Base-by-base conservation (phyloP, 768 basidiomycete species). In the Lentinula sp. region DNA sequence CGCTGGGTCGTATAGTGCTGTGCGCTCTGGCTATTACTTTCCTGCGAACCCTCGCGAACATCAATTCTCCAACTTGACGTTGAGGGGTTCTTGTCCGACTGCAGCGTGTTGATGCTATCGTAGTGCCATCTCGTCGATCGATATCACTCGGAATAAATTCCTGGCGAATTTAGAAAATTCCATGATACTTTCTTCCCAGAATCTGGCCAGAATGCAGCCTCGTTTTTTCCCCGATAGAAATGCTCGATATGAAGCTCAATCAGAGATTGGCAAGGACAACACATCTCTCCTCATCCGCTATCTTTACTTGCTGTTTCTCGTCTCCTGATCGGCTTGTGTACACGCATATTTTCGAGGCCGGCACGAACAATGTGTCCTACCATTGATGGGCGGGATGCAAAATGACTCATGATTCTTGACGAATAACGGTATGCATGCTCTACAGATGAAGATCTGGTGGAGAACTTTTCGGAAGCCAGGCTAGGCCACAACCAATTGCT, bases 381-480 rank as follows among this genome's bases (percentile, higher is more conserved):
- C 59, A 52, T 58, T 20, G 57, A 58, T 58, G 57, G 57, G 39
- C 12, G 50, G 35, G 59, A 39, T 20, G 6, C 48, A 50, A n/a
- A 33, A 59, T 60, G 59, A 42, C 48, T 50, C 46, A 60, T 52
- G 59, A 60, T 60, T 52, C 49, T 59, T 59, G 58, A 59, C 58
- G 58, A 59, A 59, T 50, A 37, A 43, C 41, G 46, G 18, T 45
- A 12, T 48, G 46, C 36, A 36, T 1, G 36, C 37, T 43, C 10
- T 60, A 42, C 41, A 39, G 41, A 33, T 32, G 18, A 32, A 13
- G 55, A 57, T 43, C 55, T 43, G 55, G 55, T 10, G 32, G 18
- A 48, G 42, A 48, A 13, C 2, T 10, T 15, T n/a, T 46, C 10
- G 3, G 45, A 28, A 39, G 37, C 36, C 39, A 28, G 58, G 49